phyloP scores from a whole-genome alignment of 345 rosid species.

The Hibiscus syriacus region DNA sequence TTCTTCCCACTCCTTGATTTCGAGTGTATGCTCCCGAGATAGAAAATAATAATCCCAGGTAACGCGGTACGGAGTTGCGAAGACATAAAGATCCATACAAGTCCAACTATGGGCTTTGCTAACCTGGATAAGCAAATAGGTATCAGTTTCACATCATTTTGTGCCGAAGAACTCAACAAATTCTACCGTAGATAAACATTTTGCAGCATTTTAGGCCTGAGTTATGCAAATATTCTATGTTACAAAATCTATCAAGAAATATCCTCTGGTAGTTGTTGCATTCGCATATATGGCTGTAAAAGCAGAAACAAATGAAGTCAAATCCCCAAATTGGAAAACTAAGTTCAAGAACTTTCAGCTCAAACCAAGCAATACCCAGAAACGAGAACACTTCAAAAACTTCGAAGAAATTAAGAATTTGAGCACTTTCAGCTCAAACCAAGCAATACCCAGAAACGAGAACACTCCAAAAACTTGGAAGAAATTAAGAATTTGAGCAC shows the following conservation, averaged over 20 bases:
- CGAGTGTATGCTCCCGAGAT: constrained; percentile 81
- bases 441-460: no score
- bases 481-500: no score
- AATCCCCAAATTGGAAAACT: neutral
- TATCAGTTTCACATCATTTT: constrained; percentile 4
- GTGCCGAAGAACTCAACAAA: neutral
- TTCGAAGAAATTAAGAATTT: no score
- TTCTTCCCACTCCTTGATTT: constrained; percentile 77
- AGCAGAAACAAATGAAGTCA: neutral
- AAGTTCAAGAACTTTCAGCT: no score
- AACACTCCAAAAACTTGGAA: no score
- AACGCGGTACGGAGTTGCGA: constrained; percentile 88
- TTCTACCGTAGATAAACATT: neutral
- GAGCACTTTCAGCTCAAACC: no score
- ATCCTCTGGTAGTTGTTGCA: neutral
- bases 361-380: no score
- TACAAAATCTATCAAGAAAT: neutral
- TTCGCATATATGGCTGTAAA: neutral
- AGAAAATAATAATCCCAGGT: constrained; percentile 90
- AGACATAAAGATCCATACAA: constrained; percentile 89
- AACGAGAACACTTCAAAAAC: no score
- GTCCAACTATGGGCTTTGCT: constrained; percentile 89
- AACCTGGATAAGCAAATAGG: constrained; percentile 37
- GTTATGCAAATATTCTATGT: neutral
- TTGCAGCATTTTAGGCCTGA: constrained; percentile 10